Base-by-base conservation (phyloP, 345 rosid species). In the Cardiospermum halicacabum region DNA sequence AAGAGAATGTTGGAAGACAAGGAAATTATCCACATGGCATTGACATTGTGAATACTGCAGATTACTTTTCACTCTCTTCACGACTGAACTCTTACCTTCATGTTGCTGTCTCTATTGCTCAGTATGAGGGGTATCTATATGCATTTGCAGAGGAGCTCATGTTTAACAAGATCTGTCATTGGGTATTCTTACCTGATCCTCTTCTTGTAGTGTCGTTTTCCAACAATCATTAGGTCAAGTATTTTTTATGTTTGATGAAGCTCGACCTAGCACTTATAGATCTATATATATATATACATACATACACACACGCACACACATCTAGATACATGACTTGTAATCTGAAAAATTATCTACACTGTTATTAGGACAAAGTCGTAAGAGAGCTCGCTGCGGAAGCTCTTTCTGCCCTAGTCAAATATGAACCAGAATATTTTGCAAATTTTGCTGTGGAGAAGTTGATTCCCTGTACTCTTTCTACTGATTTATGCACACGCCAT, bases 1-100 rank as follows among this genome's bases (percentile, higher is more conserved):
- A 94, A 79, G 99, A 94, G 82, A 94, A 94, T 72, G 89, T 87
- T 68, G 99, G 99, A 77, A 85, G 99, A 77, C 99, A 94, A 78
- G 97, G 97, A 72, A 87, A 85, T 73, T 94, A 86, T 70, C 96
- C 92, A 54, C 85, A 94, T 85, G 97, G 99, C 73, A 94, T 94
- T 77, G 97, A 94, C 88, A 87, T 91, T 53, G 96, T 94, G 76
- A 94, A 85, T 70, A 69, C 86, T 56, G 97, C 99, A 27, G 96
- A 94, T 72, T 94, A 94, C 82, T 91, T 94, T 73, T 91, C 99
- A 53, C 99, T 94, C 69, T 94, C 99, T 12, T 91, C 96, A 3
- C 89, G 96, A 56, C 75, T 77, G 61, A 86, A 87, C 72, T 85
- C 97, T 76, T 94, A 85, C 72, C 86, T 87, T 74, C 82, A 78